phyloP scores from a whole-genome alignment of 176 grass and related monocot species.

The Oryza meyeriana region DNA sequence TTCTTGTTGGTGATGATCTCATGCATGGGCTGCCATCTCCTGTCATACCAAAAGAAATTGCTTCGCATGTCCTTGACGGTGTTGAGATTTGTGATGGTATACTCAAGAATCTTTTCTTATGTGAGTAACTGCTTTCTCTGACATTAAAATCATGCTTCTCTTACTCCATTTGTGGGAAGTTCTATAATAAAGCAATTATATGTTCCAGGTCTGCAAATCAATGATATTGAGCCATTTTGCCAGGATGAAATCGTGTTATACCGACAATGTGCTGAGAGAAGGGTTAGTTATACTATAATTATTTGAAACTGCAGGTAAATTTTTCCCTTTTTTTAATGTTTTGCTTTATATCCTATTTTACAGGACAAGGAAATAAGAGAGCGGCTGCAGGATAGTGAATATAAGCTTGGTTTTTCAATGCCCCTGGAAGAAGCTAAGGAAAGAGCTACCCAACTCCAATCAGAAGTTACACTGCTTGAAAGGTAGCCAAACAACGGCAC shows the following conservation, averaged over 20 bases:
- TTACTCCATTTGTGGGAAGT: slow-evolving; percentile 9
- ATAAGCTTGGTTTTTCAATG: slow-evolving; percentile 82
- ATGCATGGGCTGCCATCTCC: slow-evolving; percentile 85
- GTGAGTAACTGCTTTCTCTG: slow-evolving; percentile 52
- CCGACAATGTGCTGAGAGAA: slow-evolving; percentile 67
- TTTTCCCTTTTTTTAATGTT: slow-evolving; percentile 1
- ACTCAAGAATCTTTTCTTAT: slow-evolving; percentile 91
- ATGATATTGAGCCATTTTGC: slow-evolving; percentile 96
- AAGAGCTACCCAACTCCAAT: slow-evolving; percentile 76
- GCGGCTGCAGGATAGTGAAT: slow-evolving; percentile 76
- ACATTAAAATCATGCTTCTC: background rate
- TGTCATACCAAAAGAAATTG: slow-evolving; percentile 79
- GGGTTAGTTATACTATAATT: slow-evolving; percentile 50
- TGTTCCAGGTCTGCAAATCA: slow-evolving; percentile 80
- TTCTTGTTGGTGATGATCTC: slow-evolving; percentile 89
- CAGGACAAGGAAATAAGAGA: slow-evolving; percentile 91
- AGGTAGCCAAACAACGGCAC: slow-evolving; percentile 36
- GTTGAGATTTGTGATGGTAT: slow-evolving; percentile 93
- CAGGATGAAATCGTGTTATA: slow-evolving; percentile 96
- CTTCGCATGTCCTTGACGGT: slow-evolving; percentile 88
- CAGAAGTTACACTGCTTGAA: slow-evolving; percentile 72
- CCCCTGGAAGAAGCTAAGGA: slow-evolving; percentile 70
- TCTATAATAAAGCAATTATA: slow-evolving; percentile 19
- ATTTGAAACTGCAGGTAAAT: slow-evolving; percentile 2
- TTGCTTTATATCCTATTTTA: slow-evolving; percentile 12